A percentile compares a stretch with the other conserved stretches of the same genome.
phyloP scores from a whole-genome alignment of 225 moss, liverwort and hornwort genomes.

The Antitrichia curtipendula region DNA sequence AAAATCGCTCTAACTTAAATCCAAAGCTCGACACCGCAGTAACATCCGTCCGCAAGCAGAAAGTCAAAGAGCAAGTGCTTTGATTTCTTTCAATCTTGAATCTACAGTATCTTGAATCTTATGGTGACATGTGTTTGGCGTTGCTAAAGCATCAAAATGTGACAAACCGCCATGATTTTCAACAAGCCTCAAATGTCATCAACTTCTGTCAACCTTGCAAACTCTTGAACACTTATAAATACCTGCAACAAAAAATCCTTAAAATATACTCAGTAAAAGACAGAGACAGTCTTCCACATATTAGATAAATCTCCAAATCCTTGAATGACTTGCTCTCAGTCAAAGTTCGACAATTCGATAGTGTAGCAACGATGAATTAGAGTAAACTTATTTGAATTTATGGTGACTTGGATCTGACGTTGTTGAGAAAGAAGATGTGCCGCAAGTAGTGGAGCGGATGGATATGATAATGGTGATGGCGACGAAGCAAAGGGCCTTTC shows the following conservation, averaged over 20 bases:
- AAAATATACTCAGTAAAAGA: not conserved
- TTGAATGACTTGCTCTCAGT: too few relatives aligned
- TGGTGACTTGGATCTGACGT: not conserved
- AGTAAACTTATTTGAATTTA: too few relatives aligned
- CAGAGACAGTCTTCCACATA: too few relatives aligned
- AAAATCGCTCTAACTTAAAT: not conserved
- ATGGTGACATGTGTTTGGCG: not conserved
- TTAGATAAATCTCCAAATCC: too few relatives aligned
- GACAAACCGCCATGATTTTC: not conserved
- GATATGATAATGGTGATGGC: not conserved
- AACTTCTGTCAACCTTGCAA: not conserved
- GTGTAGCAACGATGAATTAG: too few relatives aligned
- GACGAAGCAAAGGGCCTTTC: not conserved
- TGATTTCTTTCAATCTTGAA: not conserved
- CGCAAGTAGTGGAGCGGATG: not conserved
- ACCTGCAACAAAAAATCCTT: not conserved
- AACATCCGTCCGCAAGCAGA: not conserved
- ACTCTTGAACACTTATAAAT: not conserved
- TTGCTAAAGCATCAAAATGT: not conserved
- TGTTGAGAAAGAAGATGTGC: not conserved
- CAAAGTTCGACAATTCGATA: too few relatives aligned
- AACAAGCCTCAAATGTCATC: not conserved
- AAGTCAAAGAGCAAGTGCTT: not conserved
- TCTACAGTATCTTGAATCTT: not conserved
- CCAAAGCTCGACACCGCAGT: not conserved